Conservation (phyloP, 495 filamentous ascomycete genomes). For the Acidiella bohemica region DNA sequence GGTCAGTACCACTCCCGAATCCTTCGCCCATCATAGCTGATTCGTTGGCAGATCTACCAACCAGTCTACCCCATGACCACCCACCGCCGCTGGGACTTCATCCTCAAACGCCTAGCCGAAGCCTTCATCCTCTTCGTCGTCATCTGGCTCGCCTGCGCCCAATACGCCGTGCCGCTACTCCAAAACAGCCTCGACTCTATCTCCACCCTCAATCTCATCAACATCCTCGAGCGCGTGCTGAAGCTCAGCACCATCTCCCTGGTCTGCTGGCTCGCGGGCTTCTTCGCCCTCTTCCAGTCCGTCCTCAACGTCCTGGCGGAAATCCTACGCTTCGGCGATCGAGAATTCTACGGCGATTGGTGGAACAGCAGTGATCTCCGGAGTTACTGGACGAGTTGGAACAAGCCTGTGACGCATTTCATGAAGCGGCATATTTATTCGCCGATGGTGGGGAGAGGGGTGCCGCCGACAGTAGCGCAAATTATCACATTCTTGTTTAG, state of each 20-base stretch:
- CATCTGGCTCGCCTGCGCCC: conserved; percentile 85
- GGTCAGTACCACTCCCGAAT: too few species aligned
- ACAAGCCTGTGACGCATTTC: conserved; percentile 90
- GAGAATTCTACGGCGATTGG: conserved; percentile 93
- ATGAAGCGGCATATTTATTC: conserved; percentile 88
- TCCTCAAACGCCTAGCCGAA: conserved; percentile 68
- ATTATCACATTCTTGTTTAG: conserved; percentile 73
- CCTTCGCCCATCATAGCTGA: too few species aligned
- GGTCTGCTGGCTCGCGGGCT: conserved; percentile 90
- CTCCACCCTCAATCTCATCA: conserved; percentile 59
- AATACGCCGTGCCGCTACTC: conserved; percentile 83
- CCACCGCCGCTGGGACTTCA: conserved; percentile 71
- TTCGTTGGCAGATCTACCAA: too few species aligned
- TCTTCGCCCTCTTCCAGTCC: conserved; percentile 90
- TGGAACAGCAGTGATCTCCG: conserved; percentile 86
- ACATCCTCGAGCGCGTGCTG: conserved; percentile 78
- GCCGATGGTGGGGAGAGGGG: conserved; percentile 71
- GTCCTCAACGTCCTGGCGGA: conserved; percentile 83
- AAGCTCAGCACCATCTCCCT: conserved; percentile 89
- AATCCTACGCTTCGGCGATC: conserved; percentile 76
- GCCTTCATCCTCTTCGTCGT: conserved; percentile 60
- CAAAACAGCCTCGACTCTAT: conserved; percentile 81
- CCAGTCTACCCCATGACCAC: conserved; percentile 79
- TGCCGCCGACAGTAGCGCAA: conserved; percentile 51
- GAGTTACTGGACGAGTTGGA: conserved; percentile 91